Conservation (phyloP, 495 filamentous ascomycete genomes). For the Aspergillus campestris region DNA sequence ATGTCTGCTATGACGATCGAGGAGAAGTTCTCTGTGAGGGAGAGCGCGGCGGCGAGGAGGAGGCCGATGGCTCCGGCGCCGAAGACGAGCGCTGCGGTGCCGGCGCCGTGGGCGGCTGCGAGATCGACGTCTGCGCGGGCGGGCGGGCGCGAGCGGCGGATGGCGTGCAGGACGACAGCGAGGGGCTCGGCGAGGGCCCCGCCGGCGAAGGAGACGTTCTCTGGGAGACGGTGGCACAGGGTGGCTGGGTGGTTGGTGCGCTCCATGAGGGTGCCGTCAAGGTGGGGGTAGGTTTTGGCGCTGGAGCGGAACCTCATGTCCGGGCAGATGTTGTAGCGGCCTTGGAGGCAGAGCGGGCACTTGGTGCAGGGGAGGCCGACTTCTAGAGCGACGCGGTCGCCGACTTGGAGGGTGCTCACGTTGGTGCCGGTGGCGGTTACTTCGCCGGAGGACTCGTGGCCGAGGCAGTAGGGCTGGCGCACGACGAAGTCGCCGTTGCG, state of each 20-base stretch:
- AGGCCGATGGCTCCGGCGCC: conserved; percentile 78
- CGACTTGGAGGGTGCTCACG: conserved; percentile 33
- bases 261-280: conserved; percentile 77
- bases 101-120: conserved; percentile 15
- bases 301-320: conserved; percentile 69
- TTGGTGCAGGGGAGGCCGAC: conserved; percentile 70
- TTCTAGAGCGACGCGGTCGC: conserved; percentile 75
- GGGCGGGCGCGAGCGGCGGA: conserved; percentile 50
- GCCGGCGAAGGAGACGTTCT: conserved; percentile 50
- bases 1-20: conserved; percentile 77
- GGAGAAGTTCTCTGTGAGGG: conserved; percentile 58
- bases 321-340: conserved; percentile 83
- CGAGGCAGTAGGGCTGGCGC: conserved; percentile 62
- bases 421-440: conserved; percentile 54
- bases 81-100: conserved; percentile 58
- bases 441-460: conserved; percentile 69
- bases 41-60: conserved; percentile 52
- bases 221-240: conserved; percentile 49
- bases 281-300: conserved; percentile 69
- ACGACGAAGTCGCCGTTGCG: conserved; percentile 77
- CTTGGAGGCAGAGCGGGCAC: conserved; percentile 57
- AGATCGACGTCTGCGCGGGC: conserved; percentile 20
- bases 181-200: conserved; percentile 76
- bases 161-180: conserved; percentile 70
- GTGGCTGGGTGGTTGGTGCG: conserved; percentile 65